Base-by-base conservation (phyloP, 2,329 filamentous ascomycete species). In the Domatiomyces globalis region DNA sequence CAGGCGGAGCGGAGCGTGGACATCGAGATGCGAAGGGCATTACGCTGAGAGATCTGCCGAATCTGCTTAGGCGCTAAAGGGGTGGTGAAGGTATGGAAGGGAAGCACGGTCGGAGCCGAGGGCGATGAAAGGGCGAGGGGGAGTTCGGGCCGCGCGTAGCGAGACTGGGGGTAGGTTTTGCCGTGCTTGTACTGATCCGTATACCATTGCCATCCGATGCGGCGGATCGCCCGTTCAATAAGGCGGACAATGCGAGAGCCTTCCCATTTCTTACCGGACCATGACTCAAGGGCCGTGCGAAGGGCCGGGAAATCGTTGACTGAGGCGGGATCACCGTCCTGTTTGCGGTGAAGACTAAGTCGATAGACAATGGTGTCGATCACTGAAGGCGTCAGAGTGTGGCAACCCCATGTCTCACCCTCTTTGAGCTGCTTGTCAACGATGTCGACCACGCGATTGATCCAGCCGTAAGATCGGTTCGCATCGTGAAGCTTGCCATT, bases 71-170 rank as follows among this genome's bases (percentile, higher is more conserved):
- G 88, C 5, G 87, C 88, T 58, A 98, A 73, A 0, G 92, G 92
- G 58, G 86, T 95, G 1, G 92, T 98, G 63, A 98, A 98, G 0
- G 92, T 96, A 66, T 98, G 92, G 63, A 98, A 98, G 0, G 92
- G 92, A 1, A 98, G 74, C 1, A 98, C 89, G 0, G 92, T 98
- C 2, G 92, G 92, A 5, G 92, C 90, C 27, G 85, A 81, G 3
- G 92, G 92, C 8, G 94, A 77, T 0, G 84, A 78, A 29, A 98
- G 73, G 43, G 76, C 77, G 2, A 74, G 67, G 3, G 90, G 92
- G 9, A 94, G 71, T 54, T 80, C 81, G 9, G 87, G 85, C 49
- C 92, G 75, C 33, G 72, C 69, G 65, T 95, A 95, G 58, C 70
- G 74, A 9, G 74, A 74, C 5, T 69, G 59, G 3, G 77, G 69